Evolutionary conservation across 2,329 filamentous ascomycete species (phyloP).

Genomic region (Microsporum ferrugineum): DNA sequence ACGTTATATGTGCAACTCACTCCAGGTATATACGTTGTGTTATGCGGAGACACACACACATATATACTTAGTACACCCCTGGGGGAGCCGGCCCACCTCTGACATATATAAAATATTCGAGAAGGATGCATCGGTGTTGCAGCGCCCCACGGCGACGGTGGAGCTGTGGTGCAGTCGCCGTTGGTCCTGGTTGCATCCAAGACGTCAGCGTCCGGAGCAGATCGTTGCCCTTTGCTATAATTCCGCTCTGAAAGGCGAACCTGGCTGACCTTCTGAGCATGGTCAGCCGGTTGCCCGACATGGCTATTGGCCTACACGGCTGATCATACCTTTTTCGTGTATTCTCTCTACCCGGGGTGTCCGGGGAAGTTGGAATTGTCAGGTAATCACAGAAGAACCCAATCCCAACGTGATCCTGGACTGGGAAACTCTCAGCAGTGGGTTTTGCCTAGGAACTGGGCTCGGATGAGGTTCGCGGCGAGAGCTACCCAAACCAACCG

Average conservation of each 20-base stretch:
- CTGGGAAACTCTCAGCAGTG: neutral
- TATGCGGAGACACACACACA: neutral
- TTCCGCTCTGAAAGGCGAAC: neutral
- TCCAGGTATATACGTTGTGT: neutral
- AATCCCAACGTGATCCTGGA: neutral
- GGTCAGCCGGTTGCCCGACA: neutral
- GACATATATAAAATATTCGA: neutral
- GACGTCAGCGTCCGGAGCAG: neutral
- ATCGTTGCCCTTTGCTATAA: neutral
- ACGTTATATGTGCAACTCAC: neutral
- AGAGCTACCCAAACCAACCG: neutral
- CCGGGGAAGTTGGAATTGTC: neutral
- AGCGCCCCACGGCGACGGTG: constrained; percentile 1
- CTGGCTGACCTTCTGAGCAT: neutral
- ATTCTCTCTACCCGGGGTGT: neutral
- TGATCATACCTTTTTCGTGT: neutral
- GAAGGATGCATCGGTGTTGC: neutral
- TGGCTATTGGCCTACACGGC: neutral
- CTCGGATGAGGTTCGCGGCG: neutral
- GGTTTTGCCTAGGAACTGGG: neutral
- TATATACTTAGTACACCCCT: neutral
- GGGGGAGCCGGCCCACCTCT: neutral
- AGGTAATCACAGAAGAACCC: neutral
- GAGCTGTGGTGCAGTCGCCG: neutral
- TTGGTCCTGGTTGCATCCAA: neutral